phyloP scores from a whole-genome alignment of 176 grass and related monocot genomes.

The Aegilops longissima region DNA sequence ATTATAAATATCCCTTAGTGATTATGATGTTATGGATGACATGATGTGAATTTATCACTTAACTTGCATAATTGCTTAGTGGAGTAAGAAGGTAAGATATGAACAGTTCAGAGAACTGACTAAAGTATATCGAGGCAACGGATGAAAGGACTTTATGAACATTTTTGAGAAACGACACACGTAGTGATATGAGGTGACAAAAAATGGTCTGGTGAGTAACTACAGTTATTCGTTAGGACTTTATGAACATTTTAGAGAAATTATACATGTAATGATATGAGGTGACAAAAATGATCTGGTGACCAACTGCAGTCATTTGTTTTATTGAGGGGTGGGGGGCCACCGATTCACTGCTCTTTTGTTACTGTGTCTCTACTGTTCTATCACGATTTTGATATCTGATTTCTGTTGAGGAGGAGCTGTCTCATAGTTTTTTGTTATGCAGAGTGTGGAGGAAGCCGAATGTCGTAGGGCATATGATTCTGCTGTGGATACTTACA shows the following conservation, averaged over 20 bases:
- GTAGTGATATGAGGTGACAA: too few relatives aligned
- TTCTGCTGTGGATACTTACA: conserved; percentile 67
- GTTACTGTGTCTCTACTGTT: background rate
- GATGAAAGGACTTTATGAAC: background rate
- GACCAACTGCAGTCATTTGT: background rate
- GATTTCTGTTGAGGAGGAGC: background rate
- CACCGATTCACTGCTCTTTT: background rate
- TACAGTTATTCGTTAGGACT: background rate
- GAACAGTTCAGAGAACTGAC: too few relatives aligned
- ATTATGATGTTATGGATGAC: background rate
- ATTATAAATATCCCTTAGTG: background rate
- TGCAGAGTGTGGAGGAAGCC: conserved; percentile 92
- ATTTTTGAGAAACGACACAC: background rate
- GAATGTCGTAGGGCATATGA: conserved; percentile 95
- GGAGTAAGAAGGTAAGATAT: background rate
- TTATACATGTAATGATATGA: background rate
- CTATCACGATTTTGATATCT: background rate
- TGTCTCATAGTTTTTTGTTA: conserved; percentile 25
- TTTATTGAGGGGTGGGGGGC: background rate
- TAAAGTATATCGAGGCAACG: background rate
- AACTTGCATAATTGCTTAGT: background rate
- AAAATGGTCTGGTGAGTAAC: too few relatives aligned
- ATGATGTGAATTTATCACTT: background rate
- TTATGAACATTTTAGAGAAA: background rate
- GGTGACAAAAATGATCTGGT: background rate